Conservation (phyloP, 352 stramenopile species). For the Phytophthora cactorum region DNA sequence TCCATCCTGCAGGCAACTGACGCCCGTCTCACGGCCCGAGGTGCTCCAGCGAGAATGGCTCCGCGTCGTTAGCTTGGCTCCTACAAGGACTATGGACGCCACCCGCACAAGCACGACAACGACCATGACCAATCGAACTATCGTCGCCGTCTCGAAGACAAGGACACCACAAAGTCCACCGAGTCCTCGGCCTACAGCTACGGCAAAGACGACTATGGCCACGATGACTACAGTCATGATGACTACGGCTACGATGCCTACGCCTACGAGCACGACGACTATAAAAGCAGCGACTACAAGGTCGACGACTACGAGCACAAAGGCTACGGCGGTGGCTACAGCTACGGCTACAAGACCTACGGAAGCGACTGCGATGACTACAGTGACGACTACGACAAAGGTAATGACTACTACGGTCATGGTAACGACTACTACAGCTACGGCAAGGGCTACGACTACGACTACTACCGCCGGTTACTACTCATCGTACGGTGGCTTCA, state of each 20-base stretch:
- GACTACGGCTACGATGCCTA: slow-evolving; percentile 10
- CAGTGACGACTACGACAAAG: neutral
- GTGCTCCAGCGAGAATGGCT: slow-evolving; percentile 1
- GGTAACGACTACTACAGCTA: neutral
- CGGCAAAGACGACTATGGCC: slow-evolving; percentile 7
- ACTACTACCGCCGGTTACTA: neutral
- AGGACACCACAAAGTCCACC: slow-evolving; percentile 17
- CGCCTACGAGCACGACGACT: neutral
- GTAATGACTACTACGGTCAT: neutral
- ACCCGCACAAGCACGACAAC: slow-evolving; percentile 15
- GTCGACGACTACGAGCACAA: neutral
- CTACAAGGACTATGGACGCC: slow-evolving; percentile 28
- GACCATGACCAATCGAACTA: slow-evolving; percentile 20
- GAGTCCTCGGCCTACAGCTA: slow-evolving; percentile 30
- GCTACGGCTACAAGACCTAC: neutral
- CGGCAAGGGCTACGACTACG: neutral
- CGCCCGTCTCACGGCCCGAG: slow-evolving; percentile 4
- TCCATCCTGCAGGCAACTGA: slow-evolving; percentile 16
- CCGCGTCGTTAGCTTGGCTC: slow-evolving; percentile 19
- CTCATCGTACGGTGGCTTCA: neutral
- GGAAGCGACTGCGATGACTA: slow-evolving; percentile 1
- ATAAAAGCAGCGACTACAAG: neutral
- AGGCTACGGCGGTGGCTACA: neutral
- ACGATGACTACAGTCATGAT: slow-evolving; percentile 5
- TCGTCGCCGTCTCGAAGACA: slow-evolving; percentile 27